Conservation (phyloP, 2,329 filamentous ascomycete genomes). For the Aureobasidium sp. region DNA sequence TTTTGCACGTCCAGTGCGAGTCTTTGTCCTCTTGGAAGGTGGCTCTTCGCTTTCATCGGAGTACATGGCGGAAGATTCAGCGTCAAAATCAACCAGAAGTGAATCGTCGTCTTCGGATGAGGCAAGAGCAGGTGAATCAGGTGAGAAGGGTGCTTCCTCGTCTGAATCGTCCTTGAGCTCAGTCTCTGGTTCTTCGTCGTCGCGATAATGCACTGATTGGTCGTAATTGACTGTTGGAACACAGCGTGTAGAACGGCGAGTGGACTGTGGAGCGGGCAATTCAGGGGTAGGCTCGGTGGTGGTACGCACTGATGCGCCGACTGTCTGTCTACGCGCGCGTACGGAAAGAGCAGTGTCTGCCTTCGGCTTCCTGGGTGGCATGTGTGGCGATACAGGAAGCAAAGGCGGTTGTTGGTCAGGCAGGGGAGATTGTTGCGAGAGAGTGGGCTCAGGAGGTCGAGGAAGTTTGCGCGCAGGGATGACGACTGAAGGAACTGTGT, state of each 20-base stretch:
- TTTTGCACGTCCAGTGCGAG: background rate
- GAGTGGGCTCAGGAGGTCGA: background rate
- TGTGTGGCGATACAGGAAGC: background rate
- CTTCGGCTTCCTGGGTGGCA: background rate
- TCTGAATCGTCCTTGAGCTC: background rate
- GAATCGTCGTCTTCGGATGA: no score
- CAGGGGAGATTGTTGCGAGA: background rate
- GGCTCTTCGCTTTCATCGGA: background rate
- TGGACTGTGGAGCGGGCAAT: background rate
- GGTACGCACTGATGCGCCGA: background rate
- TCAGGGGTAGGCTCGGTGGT: background rate
- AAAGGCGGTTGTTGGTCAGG: background rate
- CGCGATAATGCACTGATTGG: background rate
- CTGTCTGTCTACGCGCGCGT: background rate
- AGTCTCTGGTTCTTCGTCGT: background rate
- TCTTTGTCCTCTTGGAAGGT: background rate
- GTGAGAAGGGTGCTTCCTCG: background rate
- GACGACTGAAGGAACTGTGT: background rate
- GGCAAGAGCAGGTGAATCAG: no score
- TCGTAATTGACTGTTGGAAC: background rate
- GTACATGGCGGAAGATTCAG: background rate
- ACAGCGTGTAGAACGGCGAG: background rate
- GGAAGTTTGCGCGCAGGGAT: constrained; percentile 1
- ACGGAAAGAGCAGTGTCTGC: background rate
- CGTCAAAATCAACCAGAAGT: no score